phyloP scores from a whole-genome alignment of 2,329 filamentous ascomycete genomes.

The Beauveria australis region DNA sequence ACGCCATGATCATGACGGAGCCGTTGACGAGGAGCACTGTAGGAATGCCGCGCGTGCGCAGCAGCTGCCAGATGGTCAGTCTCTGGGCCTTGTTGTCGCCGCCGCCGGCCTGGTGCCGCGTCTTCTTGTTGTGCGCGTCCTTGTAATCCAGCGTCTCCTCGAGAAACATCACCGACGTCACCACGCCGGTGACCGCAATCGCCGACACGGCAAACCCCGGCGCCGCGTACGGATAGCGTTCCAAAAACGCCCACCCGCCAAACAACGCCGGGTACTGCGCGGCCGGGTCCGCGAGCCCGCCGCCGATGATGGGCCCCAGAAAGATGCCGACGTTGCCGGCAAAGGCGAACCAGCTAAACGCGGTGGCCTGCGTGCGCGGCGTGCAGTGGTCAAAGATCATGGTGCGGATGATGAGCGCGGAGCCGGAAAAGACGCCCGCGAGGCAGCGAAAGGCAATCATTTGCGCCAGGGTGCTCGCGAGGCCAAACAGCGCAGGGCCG shows the following conservation, averaged over 20 bases:
- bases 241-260: conserved; percentile 36
- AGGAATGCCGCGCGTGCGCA: conserved; percentile 56
- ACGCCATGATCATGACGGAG: conserved; percentile 60
- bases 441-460: conserved; percentile 67
- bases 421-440: conserved; percentile 67
- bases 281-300: conserved; percentile 59
- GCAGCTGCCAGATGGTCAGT: conserved; percentile 31
- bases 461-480: conserved; percentile 58
- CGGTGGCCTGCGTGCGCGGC: conserved; percentile 58
- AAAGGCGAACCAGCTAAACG: conserved; percentile 73
- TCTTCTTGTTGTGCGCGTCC: conserved; percentile 5
- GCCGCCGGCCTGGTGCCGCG: not conserved
- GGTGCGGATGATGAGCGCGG: conserved; percentile 64
- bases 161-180: conserved; percentile 46
- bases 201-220: conserved; percentile 45
- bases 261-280: conserved; percentile 51
- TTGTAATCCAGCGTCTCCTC: conserved; percentile 49
- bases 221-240: conserved; percentile 43
- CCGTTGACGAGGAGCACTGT: conserved; percentile 57
- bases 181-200: conserved; percentile 48
- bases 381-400: conserved; percentile 72
- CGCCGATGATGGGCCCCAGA: conserved; percentile 62
- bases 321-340: conserved; percentile 67
- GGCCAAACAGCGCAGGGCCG: conserved; percentile 57
- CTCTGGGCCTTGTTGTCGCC: not conserved